phyloP scores from a whole-genome alignment of 371 early-diverging fungal species.

The Mortierella sp. region DNA sequence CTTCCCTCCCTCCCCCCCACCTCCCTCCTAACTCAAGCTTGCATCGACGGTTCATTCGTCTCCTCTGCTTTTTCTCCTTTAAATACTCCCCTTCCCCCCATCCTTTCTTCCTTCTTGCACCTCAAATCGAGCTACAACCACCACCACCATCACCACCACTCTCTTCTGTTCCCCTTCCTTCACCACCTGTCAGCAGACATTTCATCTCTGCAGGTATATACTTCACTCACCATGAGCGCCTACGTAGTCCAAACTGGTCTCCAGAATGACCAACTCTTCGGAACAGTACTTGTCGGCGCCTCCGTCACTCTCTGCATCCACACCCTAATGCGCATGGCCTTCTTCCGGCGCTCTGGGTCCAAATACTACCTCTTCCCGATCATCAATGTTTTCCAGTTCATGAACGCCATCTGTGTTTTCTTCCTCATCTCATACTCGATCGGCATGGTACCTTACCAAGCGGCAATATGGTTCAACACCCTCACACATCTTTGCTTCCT shows the following conservation, averaged over 20 bases:
- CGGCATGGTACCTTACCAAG: conserved; percentile 22
- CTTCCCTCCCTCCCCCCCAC: not conserved
- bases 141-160: not conserved
- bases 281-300: conserved; percentile 43
- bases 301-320: conserved; percentile 46
- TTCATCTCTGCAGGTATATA: not conserved
- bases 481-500: conserved; percentile 47
- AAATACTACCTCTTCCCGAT: conserved; percentile 52
- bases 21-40: not conserved
- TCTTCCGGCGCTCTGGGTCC: conserved; percentile 39
- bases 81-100: not conserved
- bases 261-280: conserved; percentile 28
- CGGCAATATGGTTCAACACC: conserved; percentile 50
- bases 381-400: conserved; percentile 44
- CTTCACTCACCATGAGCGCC: conserved; percentile 25
- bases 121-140: not conserved
- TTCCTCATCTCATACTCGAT: conserved; percentile 41
- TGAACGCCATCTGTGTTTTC: conserved; percentile 45
- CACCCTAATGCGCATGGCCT: conserved; percentile 46
- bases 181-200: not conserved
- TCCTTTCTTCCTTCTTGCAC: not conserved
- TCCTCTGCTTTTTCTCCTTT: not conserved
- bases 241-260: conserved; percentile 36
- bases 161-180: not conserved
- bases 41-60: not conserved